Evolutionary conservation across 2,329 filamentous ascomycete species (phyloP).

Genomic region (Neopestalotiopsis clavispora): DNA sequence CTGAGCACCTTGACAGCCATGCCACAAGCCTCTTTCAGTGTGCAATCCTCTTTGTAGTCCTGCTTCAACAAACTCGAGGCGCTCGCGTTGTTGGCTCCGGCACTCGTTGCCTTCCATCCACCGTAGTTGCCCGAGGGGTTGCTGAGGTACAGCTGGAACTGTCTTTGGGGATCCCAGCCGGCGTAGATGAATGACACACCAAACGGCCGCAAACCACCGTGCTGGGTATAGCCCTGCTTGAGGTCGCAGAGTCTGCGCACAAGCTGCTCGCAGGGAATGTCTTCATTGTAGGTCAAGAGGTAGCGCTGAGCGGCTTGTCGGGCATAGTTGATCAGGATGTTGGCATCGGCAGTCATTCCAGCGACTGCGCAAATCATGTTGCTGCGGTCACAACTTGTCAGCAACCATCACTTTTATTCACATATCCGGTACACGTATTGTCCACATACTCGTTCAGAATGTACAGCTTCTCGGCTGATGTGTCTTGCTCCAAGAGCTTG

Average conservation of each 20-base stretch:
- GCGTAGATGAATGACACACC: slow-evolving; percentile 99
- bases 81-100: slow-evolving; percentile 96
- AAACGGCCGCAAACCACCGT: slow-evolving; percentile 96
- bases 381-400: slow-evolving; percentile 50
- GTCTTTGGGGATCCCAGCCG: slow-evolving; percentile 91
- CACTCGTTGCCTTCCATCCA: slow-evolving; percentile 98
- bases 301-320: slow-evolving; percentile 96
- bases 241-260: slow-evolving; percentile 95
- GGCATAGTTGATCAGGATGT: slow-evolving; percentile 99
- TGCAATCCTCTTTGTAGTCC: slow-evolving; percentile 99
- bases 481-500: slow-evolving; percentile 98
- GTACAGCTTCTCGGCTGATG: slow-evolving; percentile 99
- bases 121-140: slow-evolving; percentile 99
- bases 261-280: slow-evolving; percentile 98
- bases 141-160: slow-evolving; percentile 99
- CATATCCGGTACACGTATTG: slow-evolving; percentile 6
- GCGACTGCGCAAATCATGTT: slow-evolving; percentile 99
- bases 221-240: slow-evolving; percentile 99
- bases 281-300: slow-evolving; percentile 99
- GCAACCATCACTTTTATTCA: neutral
- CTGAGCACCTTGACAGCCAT: slow-evolving; percentile 98
- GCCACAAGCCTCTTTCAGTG: slow-evolving; percentile 92
- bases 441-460: slow-evolving; percentile 89
- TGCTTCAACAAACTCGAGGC: slow-evolving; percentile 97
- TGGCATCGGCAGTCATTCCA: slow-evolving; percentile 98